Conservation (phyloP, 1,284 basidiomycete species). For the Cutaneotrichosporon cavernicola region DNA sequence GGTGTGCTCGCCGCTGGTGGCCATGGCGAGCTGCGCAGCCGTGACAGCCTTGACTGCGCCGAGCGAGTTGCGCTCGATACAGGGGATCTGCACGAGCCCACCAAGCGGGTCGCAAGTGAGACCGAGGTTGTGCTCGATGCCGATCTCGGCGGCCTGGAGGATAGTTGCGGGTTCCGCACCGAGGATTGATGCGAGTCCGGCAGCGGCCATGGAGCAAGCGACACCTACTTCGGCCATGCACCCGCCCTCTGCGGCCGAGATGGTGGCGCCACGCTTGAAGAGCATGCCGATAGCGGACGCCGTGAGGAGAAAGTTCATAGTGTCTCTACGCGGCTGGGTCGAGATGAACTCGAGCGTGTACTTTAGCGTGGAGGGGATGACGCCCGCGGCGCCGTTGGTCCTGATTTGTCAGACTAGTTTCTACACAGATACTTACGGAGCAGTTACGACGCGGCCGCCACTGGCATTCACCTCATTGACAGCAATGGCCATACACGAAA, state of each 20-base stretch:
- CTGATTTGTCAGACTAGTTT: conserved; percentile 21
- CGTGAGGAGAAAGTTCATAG: conserved; percentile 81
- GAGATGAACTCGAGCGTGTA: conserved; percentile 46
- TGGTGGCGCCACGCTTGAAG: conserved; percentile 94
- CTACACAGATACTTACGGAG: conserved; percentile 56
- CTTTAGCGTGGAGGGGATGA: conserved; percentile 76
- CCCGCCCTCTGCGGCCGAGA: conserved; percentile 88
- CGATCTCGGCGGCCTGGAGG: conserved; percentile 85
- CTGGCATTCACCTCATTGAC: conserved; percentile 81
- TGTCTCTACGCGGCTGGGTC: conserved; percentile 42
- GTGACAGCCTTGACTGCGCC: conserved; percentile 80
- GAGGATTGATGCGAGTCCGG: conserved; percentile 90
- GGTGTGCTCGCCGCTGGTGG: conserved; percentile 68
- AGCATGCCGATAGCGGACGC: conserved; percentile 91
- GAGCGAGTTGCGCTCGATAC: conserved; percentile 65
- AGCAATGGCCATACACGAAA: conserved; percentile 88
- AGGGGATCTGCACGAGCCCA: conserved; percentile 81
- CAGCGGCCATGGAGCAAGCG: conserved; percentile 58
- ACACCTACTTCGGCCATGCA: conserved; percentile 57
- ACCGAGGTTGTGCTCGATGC: conserved; percentile 81
- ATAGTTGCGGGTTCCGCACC: conserved; percentile 63
- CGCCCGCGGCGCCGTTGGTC: conserved; percentile 61
- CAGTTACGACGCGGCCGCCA: conserved; percentile 90
- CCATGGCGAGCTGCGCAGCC: conserved; percentile 91
- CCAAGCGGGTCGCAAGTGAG: conserved; percentile 90